These are phyloP conservation scores for Fusarium virguliforme DNA, from an alignment of 2,329 filamentous ascomycete species.

Conservation along the genomic window DNA sequence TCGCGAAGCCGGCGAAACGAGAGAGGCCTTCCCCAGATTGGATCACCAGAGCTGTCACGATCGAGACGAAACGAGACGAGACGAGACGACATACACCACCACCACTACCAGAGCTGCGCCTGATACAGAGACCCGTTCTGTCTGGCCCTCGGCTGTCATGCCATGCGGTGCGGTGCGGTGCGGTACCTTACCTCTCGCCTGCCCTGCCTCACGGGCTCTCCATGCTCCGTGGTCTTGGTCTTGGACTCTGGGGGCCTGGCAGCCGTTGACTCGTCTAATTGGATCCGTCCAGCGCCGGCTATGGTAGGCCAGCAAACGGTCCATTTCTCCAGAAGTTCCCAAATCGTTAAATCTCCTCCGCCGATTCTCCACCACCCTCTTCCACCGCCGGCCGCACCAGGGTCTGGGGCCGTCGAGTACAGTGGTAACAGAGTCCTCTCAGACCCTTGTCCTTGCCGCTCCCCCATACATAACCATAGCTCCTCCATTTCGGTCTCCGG, in stretches of 20 bases:
- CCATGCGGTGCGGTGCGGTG: slow-evolving; percentile 19
- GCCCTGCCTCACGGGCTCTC: slow-evolving; percentile 15
- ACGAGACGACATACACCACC: slow-evolving; percentile 4
- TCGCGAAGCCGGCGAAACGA: slow-evolving; percentile 10
- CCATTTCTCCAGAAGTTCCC: slow-evolving; percentile 49
- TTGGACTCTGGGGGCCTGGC: slow-evolving; percentile 28
- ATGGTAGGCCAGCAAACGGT: slow-evolving; percentile 39
- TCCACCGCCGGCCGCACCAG: slow-evolving; percentile 44
- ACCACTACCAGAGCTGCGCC: slow-evolving; percentile 22
- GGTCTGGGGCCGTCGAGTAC: slow-evolving; percentile 47
- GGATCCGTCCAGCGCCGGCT: slow-evolving; percentile 29
- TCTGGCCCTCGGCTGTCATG: slow-evolving; percentile 38
- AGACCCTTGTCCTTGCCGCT: slow-evolving; percentile 44
- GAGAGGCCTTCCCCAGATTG: slow-evolving; percentile 30
- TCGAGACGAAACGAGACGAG: slow-evolving; percentile 1
- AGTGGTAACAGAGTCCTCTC: slow-evolving; percentile 28
- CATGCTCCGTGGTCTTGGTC: slow-evolving; percentile 14
- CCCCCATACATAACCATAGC: slow-evolving; percentile 51
- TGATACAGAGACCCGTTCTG: slow-evolving; percentile 25
- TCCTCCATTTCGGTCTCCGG: slow-evolving; percentile 45
- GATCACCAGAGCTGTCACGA: slow-evolving; percentile 31
- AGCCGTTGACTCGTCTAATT: slow-evolving; percentile 31
- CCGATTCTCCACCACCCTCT: slow-evolving; percentile 49
- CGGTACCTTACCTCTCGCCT: neutral
- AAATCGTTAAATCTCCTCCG: slow-evolving; percentile 39